phyloP scores from a whole-genome alignment of 345 rosid genomes.

The Cochlearia excelsa region DNA sequence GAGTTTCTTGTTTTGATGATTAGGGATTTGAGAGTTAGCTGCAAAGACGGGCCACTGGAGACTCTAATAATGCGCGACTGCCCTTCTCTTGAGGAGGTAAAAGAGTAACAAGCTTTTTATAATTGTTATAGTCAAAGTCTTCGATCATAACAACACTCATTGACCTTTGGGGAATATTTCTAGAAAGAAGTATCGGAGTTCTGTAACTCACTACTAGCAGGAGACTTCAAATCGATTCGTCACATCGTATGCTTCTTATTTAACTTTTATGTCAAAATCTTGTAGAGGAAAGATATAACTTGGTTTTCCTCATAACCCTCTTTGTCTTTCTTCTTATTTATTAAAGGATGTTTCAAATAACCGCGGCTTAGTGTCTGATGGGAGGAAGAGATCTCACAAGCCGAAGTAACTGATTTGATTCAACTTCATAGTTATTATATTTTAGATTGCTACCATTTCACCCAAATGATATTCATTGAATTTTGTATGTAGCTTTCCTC shows the following conservation, averaged over 20 bases:
- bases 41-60: conserved; percentile 58
- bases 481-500: conserved; percentile 50
- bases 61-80: conserved; percentile 74
- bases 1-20: background rate
- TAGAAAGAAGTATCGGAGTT: conserved; percentile 70
- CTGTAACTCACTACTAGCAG: conserved; percentile 51
- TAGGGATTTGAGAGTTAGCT: conserved; percentile 61
- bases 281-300: conserved; percentile 1
- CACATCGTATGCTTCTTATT: conserved; percentile 45
- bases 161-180: conserved; percentile 27
- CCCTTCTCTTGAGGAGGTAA: conserved; percentile 73
- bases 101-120: conserved; percentile 4
- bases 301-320: background rate
- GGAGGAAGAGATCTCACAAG: conserved; percentile 54
- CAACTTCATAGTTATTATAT: background rate
- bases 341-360: conserved; percentile 75
- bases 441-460: conserved; percentile 1
- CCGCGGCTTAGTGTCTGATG: conserved; percentile 61
- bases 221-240: conserved; percentile 65
- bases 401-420: conserved; percentile 44
- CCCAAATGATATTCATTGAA: background rate
- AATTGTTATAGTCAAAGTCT: conserved; percentile 10
- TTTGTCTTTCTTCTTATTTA: background rate
- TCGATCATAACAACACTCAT: conserved; percentile 1
- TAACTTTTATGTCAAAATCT: background rate